phyloP scores from a whole-genome alignment of 2,329 filamentous ascomycete genomes.

The Alternaria gansuensis region DNA sequence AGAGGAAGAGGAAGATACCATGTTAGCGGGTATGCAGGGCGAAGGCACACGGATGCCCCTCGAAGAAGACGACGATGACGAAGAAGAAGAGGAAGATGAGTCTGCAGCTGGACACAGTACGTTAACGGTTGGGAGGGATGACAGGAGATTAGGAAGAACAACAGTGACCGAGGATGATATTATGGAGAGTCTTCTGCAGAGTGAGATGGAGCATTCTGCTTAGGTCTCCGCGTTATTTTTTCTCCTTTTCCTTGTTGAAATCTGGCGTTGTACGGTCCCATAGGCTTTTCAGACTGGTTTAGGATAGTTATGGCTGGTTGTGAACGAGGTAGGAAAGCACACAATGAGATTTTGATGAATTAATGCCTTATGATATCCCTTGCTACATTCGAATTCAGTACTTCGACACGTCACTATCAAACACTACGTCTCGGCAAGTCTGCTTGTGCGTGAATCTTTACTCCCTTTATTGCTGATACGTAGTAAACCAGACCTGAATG shows the following conservation, averaged over 20 bases:
- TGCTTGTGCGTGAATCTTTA: too few relatives aligned
- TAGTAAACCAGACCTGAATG: too few relatives aligned
- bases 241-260: not conserved
- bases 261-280: not conserved
- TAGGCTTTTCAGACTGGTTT: not conserved
- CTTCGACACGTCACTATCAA: too few relatives aligned
- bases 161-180: slow-evolving; percentile 48
- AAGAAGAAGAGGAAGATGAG: slow-evolving; percentile 28
- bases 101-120: slow-evolving; percentile 15
- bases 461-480: too few relatives aligned
- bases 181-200: slow-evolving; percentile 44
- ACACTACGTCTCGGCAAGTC: too few relatives aligned
- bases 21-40: slow-evolving; percentile 47
- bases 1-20: slow-evolving; percentile 39
- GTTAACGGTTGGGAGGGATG: slow-evolving; percentile 18
- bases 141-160: slow-evolving; percentile 6
- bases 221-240: not conserved
- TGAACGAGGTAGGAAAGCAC: not conserved
- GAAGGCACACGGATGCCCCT: slow-evolving; percentile 50
- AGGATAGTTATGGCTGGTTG: not conserved
- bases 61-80: slow-evolving; percentile 39
- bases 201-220: slow-evolving; percentile 21
- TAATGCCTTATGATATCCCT: slow-evolving; percentile 5
- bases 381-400: not conserved
- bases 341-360: not conserved